Conservation (phyloP, 2,329 filamentous ascomycete genomes). For the Ceratocystis harringtonii region DNA sequence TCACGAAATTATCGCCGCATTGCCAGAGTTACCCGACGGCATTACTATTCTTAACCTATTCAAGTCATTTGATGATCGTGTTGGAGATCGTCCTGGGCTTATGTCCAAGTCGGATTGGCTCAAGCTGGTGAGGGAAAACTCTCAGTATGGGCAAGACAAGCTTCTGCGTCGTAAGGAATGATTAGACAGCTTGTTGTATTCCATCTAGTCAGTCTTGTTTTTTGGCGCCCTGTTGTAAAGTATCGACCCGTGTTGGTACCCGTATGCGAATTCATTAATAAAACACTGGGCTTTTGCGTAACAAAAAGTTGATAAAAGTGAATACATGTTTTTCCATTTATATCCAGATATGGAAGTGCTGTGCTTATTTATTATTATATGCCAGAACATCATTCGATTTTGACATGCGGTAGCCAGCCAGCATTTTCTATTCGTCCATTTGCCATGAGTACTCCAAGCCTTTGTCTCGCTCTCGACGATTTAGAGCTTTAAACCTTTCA, state of each 20-base stretch:
- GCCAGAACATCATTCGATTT: too few relatives aligned
- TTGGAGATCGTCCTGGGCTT: slow-evolving; percentile 36
- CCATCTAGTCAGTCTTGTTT: too few relatives aligned
- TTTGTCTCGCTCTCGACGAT: slow-evolving; percentile 59
- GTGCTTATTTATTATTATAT: too few relatives aligned
- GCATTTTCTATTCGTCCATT: slow-evolving; percentile 57
- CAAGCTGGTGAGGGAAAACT: slow-evolving; percentile 40
- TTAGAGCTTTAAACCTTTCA: slow-evolving; percentile 80
- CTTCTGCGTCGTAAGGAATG: slow-evolving; percentile 31
- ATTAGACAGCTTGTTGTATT: neutral
- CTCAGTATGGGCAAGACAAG: slow-evolving; percentile 40
- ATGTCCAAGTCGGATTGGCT: slow-evolving; percentile 44
- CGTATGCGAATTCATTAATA: neutral
- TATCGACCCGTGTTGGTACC: too few relatives aligned
- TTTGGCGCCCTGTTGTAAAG: too few relatives aligned
- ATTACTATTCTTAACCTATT: slow-evolving; percentile 41
- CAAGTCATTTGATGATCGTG: slow-evolving; percentile 37
- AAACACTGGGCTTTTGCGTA: neutral
- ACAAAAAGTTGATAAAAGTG: neutral
- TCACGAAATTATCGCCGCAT: slow-evolving; percentile 39
- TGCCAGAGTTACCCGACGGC: slow-evolving; percentile 35
- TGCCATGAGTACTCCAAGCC: slow-evolving; percentile 86
- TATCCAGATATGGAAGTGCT: too few relatives aligned
- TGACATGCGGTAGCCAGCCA: neutral
- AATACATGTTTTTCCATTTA: neutral